These are phyloP conservation scores for Collybiopsis confluens DNA, from an alignment of 768 basidiomycete genomes.

Conservation along the genomic window DNA sequence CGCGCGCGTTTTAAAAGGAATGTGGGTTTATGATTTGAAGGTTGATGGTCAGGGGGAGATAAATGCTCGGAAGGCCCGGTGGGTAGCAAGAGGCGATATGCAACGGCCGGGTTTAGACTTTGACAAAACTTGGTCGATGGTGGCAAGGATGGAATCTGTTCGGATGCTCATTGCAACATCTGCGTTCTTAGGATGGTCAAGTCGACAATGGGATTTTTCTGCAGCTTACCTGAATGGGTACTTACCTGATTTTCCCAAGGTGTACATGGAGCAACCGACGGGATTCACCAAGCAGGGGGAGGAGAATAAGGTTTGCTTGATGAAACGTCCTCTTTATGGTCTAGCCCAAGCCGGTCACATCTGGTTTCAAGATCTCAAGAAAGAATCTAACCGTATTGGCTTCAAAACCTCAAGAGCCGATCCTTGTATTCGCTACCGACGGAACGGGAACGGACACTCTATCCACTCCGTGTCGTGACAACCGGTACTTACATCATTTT, in stretches of 20 bases:
- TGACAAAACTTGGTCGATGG: slow-evolving; percentile 5
- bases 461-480: neutral
- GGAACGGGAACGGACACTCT: neutral
- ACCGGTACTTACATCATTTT: too few species aligned
- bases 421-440: neutral
- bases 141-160: slow-evolving; percentile 9
- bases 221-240: slow-evolving; percentile 18
- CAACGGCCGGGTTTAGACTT: slow-evolving; percentile 27
- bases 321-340: neutral
- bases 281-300: slow-evolving; percentile 12
- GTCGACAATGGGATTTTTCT: slow-evolving; percentile 11
- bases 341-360: slow-evolving; percentile 5
- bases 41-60: slow-evolving; percentile 19
- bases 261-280: slow-evolving; percentile 17
- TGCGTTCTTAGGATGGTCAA: neutral
- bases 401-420: neutral
- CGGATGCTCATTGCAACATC: slow-evolving; percentile 14
- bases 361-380: neutral
- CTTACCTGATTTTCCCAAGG: slow-evolving; percentile 8
- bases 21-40: slow-evolving; percentile 24
- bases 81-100: slow-evolving; percentile 9
- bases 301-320: slow-evolving; percentile 1
- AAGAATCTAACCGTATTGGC: neutral
- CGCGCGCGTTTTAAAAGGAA: slow-evolving; percentile 9
- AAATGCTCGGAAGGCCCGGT: slow-evolving; percentile 18